These are phyloP conservation scores for Filobasidium floriforme DNA, from an alignment of 768 basidiomycete genomes.

Conservation along the genomic window DNA sequence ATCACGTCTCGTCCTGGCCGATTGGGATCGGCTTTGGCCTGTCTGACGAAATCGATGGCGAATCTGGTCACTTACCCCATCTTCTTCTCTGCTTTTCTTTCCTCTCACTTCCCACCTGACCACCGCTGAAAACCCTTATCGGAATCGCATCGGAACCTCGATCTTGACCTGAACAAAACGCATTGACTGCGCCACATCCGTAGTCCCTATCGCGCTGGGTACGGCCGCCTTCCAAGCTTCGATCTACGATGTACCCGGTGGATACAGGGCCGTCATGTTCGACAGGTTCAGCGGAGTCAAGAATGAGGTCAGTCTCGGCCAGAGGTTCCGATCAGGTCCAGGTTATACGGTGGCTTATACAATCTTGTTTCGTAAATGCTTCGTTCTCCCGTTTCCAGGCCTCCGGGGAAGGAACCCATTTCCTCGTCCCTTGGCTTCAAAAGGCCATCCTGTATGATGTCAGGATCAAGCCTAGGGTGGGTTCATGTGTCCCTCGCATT, in stretches of 20 bases:
- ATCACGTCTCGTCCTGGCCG: background rate
- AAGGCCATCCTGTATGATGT: slow-evolving; percentile 95
- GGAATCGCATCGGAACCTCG: background rate
- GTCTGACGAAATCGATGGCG: too few relatives aligned
- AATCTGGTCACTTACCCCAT: background rate
- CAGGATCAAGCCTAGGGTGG: slow-evolving; percentile 86
- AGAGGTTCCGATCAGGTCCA: background rate
- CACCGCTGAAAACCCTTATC: background rate
- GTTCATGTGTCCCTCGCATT: slow-evolving; percentile 31
- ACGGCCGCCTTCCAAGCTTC: slow-evolving; percentile 50
- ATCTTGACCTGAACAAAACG: background rate
- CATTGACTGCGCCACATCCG: background rate
- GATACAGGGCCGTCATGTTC: slow-evolving; percentile 94
- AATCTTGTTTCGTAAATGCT: too few relatives aligned
- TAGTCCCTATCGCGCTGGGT: slow-evolving; percentile 61
- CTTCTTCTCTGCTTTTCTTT: slow-evolving; percentile 2
- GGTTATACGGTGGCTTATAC: too few relatives aligned
- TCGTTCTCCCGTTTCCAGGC: slow-evolving; percentile 44
- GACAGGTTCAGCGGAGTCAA: slow-evolving; percentile 91
- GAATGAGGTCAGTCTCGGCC: slow-evolving; percentile 61
- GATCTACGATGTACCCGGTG: slow-evolving; percentile 64
- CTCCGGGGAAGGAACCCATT: slow-evolving; percentile 86
- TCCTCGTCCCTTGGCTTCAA: slow-evolving; percentile 91
- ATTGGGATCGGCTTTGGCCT: background rate
- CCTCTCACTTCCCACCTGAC: background rate